A percentile compares a stretch with the other conserved stretches of the same genome.
phyloP scores from a whole-genome alignment of 2,329 filamentous ascomycete genomes.

The Exophiala alcalophila region DNA sequence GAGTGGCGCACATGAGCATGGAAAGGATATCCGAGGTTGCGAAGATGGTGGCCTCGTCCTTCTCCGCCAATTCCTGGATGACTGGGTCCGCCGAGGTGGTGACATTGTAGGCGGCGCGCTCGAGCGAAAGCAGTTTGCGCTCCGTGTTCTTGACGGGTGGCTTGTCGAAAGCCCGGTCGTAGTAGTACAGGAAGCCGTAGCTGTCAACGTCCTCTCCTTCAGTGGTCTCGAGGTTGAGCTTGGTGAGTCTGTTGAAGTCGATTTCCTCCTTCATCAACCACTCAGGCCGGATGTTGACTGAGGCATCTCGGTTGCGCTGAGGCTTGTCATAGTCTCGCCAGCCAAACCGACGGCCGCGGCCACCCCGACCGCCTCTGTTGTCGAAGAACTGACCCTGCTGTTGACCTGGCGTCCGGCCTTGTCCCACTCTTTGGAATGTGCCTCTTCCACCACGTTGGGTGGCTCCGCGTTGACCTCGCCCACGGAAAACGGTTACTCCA shows the following conservation, averaged over 20 bases:
- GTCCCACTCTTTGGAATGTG: constrained; percentile 68
- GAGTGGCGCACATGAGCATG: constrained; percentile 98
- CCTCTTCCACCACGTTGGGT: constrained; percentile 66
- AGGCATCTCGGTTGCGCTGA: constrained; percentile 89
- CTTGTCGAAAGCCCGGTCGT: constrained; percentile 95
- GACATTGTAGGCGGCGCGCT: constrained; percentile 96
- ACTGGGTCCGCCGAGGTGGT: constrained; percentile 94
- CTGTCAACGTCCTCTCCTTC: constrained; percentile 92
- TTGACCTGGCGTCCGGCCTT: constrained; percentile 62
- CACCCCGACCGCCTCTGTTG: constrained; percentile 64
- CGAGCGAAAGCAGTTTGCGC: constrained; percentile 69
- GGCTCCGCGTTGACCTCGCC: constrained; percentile 69
- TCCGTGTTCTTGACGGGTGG: constrained; percentile 83
- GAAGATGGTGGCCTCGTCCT: constrained; percentile 93
- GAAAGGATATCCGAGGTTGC: constrained; percentile 95
- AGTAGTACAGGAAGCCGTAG: constrained; percentile 98
- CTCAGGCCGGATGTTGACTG: constrained; percentile 91
- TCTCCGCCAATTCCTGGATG: constrained; percentile 94
- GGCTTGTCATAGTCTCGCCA: constrained; percentile 99
- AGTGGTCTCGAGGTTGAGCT: constrained; percentile 92
- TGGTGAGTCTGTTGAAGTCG: constrained; percentile 90
- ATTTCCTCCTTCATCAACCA: constrained; percentile 98
- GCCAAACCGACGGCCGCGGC: constrained; percentile 81
- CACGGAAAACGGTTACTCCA: constrained; percentile 84
- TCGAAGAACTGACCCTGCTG: constrained; percentile 65